A percentile compares a stretch with the other conserved stretches of the same genome.
phyloP scores from a whole-genome alignment of 2,329 filamentous ascomycete species.

The Fusarium annulatum region DNA sequence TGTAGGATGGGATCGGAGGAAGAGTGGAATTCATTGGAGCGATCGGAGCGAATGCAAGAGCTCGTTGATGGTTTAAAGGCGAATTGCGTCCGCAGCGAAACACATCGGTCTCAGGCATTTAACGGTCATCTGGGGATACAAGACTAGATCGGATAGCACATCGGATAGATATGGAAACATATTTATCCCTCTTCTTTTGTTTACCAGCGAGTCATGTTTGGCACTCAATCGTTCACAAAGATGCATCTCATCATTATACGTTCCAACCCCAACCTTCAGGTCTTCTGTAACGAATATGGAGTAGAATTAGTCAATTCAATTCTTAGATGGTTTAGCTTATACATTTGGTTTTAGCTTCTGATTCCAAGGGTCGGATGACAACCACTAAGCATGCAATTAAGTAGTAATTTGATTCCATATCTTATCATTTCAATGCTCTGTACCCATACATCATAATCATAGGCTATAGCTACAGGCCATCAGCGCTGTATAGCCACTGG shows the following conservation, averaged over 20 bases:
- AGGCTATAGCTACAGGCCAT: neutral
- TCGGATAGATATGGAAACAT: fast-evolving
- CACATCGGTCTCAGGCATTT: neutral
- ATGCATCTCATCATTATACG: too few species aligned
- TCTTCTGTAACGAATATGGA: too few species aligned
- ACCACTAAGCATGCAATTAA: fast-evolving
- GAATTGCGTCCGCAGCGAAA: neutral
- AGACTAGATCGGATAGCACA: neutral
- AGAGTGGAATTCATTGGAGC: neutral
- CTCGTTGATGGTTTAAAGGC: neutral
- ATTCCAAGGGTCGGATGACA: too few species aligned
- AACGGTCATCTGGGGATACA: neutral
- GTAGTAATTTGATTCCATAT: fast-evolving
- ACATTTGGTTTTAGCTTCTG: too few species aligned
- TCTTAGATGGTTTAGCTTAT: too few species aligned
- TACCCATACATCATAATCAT: fast-evolving
- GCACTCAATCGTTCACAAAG: too few species aligned
- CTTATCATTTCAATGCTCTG: too few species aligned
- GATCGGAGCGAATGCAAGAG: fast-evolving
- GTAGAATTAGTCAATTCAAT: too few species aligned
- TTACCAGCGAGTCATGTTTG: too few species aligned
- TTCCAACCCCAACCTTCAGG: too few species aligned
- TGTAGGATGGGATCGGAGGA: neutral
- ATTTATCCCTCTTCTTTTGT: too few species aligned
- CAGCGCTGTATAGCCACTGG: neutral